These are phyloP conservation scores for Nidularia pulvinata DNA, from an alignment of 768 basidiomycete genomes.

Conservation along the genomic window DNA sequence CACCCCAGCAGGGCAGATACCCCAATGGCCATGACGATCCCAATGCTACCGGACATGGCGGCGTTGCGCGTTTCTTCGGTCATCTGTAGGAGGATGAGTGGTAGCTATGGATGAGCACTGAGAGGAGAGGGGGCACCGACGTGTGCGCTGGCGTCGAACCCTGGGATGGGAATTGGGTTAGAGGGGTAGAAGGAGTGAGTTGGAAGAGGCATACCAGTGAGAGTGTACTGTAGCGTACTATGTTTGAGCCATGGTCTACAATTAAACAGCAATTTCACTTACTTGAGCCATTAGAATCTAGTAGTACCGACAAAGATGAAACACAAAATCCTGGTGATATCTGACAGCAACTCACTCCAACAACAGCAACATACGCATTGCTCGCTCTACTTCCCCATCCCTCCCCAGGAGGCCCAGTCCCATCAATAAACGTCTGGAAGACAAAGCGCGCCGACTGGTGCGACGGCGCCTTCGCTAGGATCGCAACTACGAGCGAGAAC, in stretches of 20 bases:
- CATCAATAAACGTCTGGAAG: conserved; percentile 70
- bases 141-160: conserved; percentile 76
- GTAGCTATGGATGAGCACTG: not conserved
- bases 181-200: not conserved
- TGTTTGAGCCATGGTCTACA: not conserved
- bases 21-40: conserved; percentile 71
- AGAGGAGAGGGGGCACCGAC: conserved; percentile 27
- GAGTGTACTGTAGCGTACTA: conserved; percentile 44
- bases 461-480: conserved; percentile 70
- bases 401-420: conserved; percentile 46
- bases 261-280: conserved; percentile 2
- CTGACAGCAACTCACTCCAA: conserved; percentile 41
- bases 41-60: conserved; percentile 64
- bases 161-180: conserved; percentile 20
- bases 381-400: conserved; percentile 74
- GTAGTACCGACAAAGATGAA: not conserved
- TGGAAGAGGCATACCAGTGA: conserved; percentile 48
- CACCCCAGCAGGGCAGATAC: conserved; percentile 74
- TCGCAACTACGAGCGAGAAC: conserved; percentile 61
- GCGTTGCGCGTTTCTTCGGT: conserved; percentile 78
- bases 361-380: conserved; percentile 66
- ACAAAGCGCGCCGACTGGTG: conserved; percentile 73
- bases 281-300: conserved; percentile 71
- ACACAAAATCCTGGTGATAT: not conserved
- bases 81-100: conserved; percentile 39